Evolutionary conservation across 2,329 filamentous ascomycete species (phyloP).

Genomic region (Fonsecaea nubica): DNA sequence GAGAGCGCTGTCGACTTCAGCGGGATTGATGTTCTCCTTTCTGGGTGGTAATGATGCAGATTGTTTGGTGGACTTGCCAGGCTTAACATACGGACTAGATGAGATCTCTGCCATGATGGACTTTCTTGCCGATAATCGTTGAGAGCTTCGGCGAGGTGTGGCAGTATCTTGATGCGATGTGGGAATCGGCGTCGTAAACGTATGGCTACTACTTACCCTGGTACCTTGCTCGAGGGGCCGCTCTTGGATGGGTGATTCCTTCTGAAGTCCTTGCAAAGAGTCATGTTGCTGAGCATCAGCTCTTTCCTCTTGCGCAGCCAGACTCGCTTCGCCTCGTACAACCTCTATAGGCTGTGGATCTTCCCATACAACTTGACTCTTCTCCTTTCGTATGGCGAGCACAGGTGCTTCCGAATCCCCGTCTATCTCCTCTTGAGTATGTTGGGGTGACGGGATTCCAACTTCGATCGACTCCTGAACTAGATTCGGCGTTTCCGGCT

Average conservation of each 20-base stretch:
- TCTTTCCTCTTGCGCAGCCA: not conserved
- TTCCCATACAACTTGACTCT: not conserved
- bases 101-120: conserved; percentile 29
- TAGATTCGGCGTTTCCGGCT: not conserved
- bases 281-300: not conserved
- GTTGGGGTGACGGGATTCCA: conserved; percentile 4
- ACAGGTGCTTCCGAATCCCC: not conserved
- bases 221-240: not conserved
- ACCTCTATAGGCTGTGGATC: not conserved
- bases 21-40: conserved; percentile 23
- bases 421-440: conserved; percentile 12
- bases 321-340: not conserved
- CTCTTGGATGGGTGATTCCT: not conserved
- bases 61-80: conserved; percentile 21
- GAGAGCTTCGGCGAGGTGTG: conserved; percentile 28
- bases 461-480: not conserved
- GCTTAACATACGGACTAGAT: conserved; percentile 38
- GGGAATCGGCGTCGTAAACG: not conserved
- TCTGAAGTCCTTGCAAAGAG: not conserved
- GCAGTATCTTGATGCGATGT: conserved; percentile 5
- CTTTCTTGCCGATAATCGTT: conserved; percentile 30
- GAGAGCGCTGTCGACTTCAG: not conserved
- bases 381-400: conserved; percentile 13
- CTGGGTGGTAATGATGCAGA: conserved; percentile 13
- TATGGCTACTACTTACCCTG: conserved; percentile 10